These are phyloP conservation scores for Withania somnifera DNA, from an alignment of 305 asterid species.

Conservation along the genomic window DNA sequence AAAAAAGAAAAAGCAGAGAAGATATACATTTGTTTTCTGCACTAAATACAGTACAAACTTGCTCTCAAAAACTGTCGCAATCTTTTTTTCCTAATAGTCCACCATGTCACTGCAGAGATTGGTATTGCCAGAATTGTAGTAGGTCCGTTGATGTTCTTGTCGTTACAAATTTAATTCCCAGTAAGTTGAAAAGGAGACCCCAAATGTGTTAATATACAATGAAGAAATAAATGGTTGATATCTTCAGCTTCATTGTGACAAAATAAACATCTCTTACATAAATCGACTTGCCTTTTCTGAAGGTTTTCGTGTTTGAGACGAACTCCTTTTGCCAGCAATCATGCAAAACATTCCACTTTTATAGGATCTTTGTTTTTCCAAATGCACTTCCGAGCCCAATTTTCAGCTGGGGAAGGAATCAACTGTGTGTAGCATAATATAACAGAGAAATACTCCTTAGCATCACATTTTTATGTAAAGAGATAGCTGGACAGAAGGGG, in stretches of 20 bases:
- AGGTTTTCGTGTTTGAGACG: not conserved
- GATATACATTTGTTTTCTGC: not conserved
- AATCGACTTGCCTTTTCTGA: not conserved
- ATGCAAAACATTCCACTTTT: not conserved
- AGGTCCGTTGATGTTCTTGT: not conserved
- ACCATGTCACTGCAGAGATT: not conserved
- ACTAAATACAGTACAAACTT: not conserved
- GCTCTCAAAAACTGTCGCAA: not conserved
- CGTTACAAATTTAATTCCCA: not conserved
- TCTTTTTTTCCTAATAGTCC: not conserved
- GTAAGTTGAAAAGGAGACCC: not conserved
- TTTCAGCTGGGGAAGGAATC: not conserved
- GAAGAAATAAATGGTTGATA: not conserved
- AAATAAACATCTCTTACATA: not conserved
- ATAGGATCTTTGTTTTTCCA: not conserved
- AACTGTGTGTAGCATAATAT: not conserved
- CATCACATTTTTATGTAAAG: not conserved
- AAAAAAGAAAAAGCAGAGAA: not conserved
- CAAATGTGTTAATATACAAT: not conserved
- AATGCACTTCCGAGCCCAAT: not conserved
- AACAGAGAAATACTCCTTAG: not conserved
- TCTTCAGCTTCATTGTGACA: not conserved
- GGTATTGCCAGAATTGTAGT: not conserved
- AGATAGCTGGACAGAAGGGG: not conserved
- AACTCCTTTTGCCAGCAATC: not conserved